Evolutionary conservation across 495 filamentous ascomycete species (phyloP), one percentile per base, ranked within the genome.

Genomic region (Rhizodiscina lignyota): DNA sequence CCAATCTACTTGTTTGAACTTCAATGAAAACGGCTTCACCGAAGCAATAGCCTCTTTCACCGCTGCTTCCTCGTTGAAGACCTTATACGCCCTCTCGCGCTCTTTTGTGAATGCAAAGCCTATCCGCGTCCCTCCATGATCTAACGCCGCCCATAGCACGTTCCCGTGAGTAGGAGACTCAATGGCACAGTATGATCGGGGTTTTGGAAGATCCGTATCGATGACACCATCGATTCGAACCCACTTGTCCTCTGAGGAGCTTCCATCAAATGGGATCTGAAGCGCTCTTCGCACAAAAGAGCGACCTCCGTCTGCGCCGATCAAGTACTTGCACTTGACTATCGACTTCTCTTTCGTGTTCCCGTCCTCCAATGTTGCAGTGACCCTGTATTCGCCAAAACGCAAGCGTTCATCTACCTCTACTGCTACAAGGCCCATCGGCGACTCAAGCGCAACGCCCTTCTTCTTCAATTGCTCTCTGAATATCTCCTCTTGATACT

Each of bases 41-140:
- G 56, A 53, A 18, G 48, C 56, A 12, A 62, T 55, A 2, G 64
- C 62, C 42, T 67, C 63, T 23, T 47, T 48, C 11, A 59, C 48
- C 1, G 49, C 51, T 6, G 59, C 54, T 19, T 50, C 51, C 39
- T 61, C 53, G 15, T 62, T 43, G 28, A 55, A 58, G 20, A 56
- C 52, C 8, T 42, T 29, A 35, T 66, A 63, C 21, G 39, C 44
- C 31, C 54, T 60, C n/a, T 61, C 50, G 32, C 55, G 50, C 32
- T 63, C 57, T 2, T 54, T 50, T 4, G 64, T 66, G 31, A 67
- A 65, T 0, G 63, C 62, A 43, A 63, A 74, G n/a, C 69, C 66
- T 29, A 72, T 64, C 3, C 64, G 44, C 1, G 60, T 67, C 2
- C 41, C 48, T 15, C 57, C 62, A 39, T 63, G 66, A 43, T 67